Evolutionary conservation across 768 basidiomycete species (phyloP).

Genomic region (Rhodosporidiobolus sp.): DNA sequence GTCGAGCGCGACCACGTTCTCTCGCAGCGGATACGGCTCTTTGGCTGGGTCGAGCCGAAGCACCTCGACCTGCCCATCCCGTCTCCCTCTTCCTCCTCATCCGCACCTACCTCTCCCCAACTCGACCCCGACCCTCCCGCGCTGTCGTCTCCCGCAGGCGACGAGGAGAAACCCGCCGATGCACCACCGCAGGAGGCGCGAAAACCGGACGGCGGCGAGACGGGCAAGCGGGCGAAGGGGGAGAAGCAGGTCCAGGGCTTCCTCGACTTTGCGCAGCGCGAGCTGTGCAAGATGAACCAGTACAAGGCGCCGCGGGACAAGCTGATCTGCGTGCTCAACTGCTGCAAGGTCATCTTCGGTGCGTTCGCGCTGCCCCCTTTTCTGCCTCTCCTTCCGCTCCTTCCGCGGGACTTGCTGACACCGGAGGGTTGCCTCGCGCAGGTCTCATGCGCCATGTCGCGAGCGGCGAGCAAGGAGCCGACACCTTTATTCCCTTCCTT

Average conservation of each 20-base stretch:
- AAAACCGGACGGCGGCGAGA: not conserved
- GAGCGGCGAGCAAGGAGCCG: slow-evolving; percentile 77
- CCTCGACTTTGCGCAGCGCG: slow-evolving; percentile 48
- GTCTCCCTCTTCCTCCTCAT: not conserved
- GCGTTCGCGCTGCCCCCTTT: slow-evolving; percentile 43
- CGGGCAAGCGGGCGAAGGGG: not conserved
- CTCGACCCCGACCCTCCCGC: not conserved
- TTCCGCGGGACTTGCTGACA: not conserved
- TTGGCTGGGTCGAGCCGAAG: slow-evolving; percentile 80
- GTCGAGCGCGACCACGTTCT: slow-evolving; percentile 92
- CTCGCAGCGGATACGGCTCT: slow-evolving; percentile 80
- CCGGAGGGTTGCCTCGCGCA: slow-evolving; percentile 45
- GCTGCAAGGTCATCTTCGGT: slow-evolving; percentile 99
- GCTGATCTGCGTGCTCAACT: slow-evolving; percentile 92
- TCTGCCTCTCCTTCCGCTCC: slow-evolving; percentile 1
- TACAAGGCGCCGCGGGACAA: slow-evolving; percentile 99
- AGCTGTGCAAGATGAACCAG: slow-evolving; percentile 92
- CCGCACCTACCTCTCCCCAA: not conserved
- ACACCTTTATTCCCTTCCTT: slow-evolving; percentile 88
- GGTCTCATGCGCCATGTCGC: slow-evolving; percentile 82
- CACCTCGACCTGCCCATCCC: slow-evolving; percentile 78
- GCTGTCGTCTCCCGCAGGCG: not conserved
- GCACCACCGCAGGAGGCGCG: slow-evolving; percentile 2
- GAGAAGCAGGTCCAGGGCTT: slow-evolving; percentile 21
- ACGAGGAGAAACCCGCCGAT: not conserved